Evolutionary conservation across 2,329 filamentous ascomycete genomes (phyloP).

Genomic region (Monosporascus sp.): DNA sequence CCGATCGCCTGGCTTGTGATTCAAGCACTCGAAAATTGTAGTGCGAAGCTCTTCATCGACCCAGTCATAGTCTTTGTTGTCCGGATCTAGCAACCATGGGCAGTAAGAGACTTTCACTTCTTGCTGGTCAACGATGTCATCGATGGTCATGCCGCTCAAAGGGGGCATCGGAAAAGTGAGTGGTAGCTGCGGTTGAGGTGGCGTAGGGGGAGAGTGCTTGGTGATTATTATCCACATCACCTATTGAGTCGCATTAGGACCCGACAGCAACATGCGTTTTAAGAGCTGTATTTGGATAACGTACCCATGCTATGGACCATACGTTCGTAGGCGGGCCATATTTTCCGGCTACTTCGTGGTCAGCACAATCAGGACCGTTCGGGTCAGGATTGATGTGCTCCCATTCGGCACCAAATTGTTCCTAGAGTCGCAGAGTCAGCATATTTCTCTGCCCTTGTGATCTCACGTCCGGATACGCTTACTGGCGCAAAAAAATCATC

Average conservation of each 20-base stretch:
- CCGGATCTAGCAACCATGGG: slow-evolving; percentile 9
- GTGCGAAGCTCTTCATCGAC: slow-evolving; percentile 12
- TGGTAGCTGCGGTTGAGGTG: slow-evolving; percentile 16
- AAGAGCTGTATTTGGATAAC: neutral
- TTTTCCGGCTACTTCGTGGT: slow-evolving; percentile 9
- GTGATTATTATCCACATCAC: slow-evolving; percentile 23
- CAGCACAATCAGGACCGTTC: slow-evolving; percentile 7
- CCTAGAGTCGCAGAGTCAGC: slow-evolving; percentile 1
- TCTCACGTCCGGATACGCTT: neutral
- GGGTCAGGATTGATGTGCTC: neutral
- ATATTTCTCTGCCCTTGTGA: neutral
- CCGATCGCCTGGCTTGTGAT: slow-evolving; percentile 14
- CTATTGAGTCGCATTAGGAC: slow-evolving; percentile 3
- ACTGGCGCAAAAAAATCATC: neutral
- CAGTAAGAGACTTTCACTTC: slow-evolving; percentile 17
- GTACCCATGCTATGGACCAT: slow-evolving; percentile 15
- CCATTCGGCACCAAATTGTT: slow-evolving; percentile 19
- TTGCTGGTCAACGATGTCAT: neutral
- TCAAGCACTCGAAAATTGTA: slow-evolving; percentile 17
- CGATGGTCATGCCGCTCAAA: neutral
- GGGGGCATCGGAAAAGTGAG: neutral
- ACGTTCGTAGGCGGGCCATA: slow-evolving; percentile 19
- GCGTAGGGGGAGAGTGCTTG: slow-evolving; percentile 4
- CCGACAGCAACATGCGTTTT: too few species aligned
- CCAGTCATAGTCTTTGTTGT: slow-evolving; percentile 3